Conservation (phyloP, 2,329 filamentous ascomycete genomes). For the Colletotrichum gloeosporioides region DNA sequence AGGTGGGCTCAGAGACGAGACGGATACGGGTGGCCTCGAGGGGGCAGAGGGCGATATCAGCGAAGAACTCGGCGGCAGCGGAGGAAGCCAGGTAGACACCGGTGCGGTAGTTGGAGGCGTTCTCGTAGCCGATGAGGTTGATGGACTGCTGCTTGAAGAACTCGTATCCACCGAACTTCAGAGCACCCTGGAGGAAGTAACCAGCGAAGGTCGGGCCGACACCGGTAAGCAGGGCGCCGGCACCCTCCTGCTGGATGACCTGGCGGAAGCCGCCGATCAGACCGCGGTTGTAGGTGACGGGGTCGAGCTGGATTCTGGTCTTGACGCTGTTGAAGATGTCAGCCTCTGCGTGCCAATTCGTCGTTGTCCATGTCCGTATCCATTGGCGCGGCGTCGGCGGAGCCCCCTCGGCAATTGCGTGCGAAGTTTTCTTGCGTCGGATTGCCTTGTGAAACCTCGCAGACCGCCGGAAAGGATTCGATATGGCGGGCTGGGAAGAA, state of each 20-base stretch:
- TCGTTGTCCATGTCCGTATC: neutral
- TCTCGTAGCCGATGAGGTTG: conserved; percentile 79
- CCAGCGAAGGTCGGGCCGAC: conserved; percentile 85
- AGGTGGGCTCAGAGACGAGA: conserved; percentile 87
- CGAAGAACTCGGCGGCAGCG: conserved; percentile 71
- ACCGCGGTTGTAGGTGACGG: conserved; percentile 85
- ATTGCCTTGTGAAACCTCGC: neutral
- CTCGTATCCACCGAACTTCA: conserved; percentile 95
- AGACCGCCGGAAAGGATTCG: neutral
- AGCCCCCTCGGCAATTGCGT: neutral
- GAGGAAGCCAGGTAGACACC: conserved; percentile 79
- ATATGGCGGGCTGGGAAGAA: neutral
- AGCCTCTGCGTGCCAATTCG: neutral
- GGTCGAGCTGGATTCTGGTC: conserved; percentile 94
- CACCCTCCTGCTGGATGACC: conserved; percentile 84
- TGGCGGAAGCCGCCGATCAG: conserved; percentile 86
- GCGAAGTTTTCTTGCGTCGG: neutral
- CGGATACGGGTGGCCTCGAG: conserved; percentile 93
- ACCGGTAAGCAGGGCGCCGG: conserved; percentile 84
- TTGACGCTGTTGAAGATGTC: conserved; percentile 71
- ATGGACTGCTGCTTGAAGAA: conserved; percentile 95
- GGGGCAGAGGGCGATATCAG: conserved; percentile 85
- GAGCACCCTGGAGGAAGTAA: conserved; percentile 92
- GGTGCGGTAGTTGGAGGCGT: conserved; percentile 78
- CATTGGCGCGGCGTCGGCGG: neutral